These are phyloP conservation scores for Paxillus involutus DNA, from an alignment of 768 basidiomycete genomes.

Conservation along the genomic window DNA sequence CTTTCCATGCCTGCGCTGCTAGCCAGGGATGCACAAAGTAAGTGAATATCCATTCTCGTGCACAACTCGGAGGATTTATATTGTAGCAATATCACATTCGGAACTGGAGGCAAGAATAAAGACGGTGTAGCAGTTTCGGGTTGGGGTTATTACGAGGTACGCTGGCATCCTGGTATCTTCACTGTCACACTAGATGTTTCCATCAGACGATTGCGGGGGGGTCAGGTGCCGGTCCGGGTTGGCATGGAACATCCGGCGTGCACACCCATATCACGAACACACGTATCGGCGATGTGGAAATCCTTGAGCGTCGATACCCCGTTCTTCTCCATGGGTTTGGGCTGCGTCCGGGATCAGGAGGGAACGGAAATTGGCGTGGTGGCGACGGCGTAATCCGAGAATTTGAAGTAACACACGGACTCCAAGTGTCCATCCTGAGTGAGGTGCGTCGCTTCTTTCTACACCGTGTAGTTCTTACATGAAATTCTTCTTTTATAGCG, in stretches of 20 bases:
- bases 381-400: slow-evolving; percentile 86
- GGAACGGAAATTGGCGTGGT: slow-evolving; percentile 69
- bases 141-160: slow-evolving; percentile 88
- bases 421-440: slow-evolving; percentile 87
- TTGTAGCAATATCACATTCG: slow-evolving; percentile 82
- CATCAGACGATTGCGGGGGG: slow-evolving; percentile 89
- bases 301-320: slow-evolving; percentile 91
- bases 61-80: neutral
- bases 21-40: slow-evolving; percentile 95
- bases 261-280: slow-evolving; percentile 95
- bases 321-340: slow-evolving; percentile 87
- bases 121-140: slow-evolving; percentile 74
- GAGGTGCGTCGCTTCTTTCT: slow-evolving; percentile 52
- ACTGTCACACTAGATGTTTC: slow-evolving; percentile 3
- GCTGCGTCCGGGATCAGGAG: slow-evolving; percentile 66
- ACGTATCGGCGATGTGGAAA: slow-evolving; percentile 90
- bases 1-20: slow-evolving; percentile 88
- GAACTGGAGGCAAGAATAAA: slow-evolving; percentile 82
- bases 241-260: slow-evolving; percentile 93
- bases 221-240: slow-evolving; percentile 83
- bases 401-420: slow-evolving; percentile 75
- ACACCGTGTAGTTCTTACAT: neutral
- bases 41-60: slow-evolving; percentile 22
- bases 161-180: neutral
- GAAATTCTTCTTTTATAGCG: slow-evolving; percentile 44